Base-by-base conservation (phyloP, 805 yeast species). In the Isabelozyma gotoi region DNA sequence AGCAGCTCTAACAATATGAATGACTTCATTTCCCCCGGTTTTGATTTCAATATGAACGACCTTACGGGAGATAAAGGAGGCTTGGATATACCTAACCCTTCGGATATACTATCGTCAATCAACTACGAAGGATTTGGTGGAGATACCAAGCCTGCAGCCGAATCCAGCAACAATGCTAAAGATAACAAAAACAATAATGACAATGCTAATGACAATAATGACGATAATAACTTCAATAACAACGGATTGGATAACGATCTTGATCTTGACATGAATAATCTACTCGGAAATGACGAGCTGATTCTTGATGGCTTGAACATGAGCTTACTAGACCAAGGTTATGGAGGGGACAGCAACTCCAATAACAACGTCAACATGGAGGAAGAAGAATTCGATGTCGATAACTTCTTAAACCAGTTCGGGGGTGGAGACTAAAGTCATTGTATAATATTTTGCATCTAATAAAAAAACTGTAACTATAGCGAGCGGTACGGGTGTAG, bases 361-460 rank as follows among this genome's bases (percentile, higher is more conserved):
- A 52, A 50, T 17, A 59, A 53, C 11, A 53, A 44, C 11, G 55
- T 51, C 14, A 46, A 48, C 12, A 50, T 48, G n/a, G 51, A 46
- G 16, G 72, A 67, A 27, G 76, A 69, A 43, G 76, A 70, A 41
- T 71, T 71, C 51, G 76, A 71, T 46, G 77, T 71, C 31, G 77
- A 71, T 40, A 68, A 61, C 49, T 71, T 71, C 45, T 61, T 71
- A 45, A 68, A 68, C 48, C 76, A 71, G 48, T 70, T 70, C 51
- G 75, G 75, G 6, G 64, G 60, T 32, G 59, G 58, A 35, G 67
- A 63, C 32, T 63, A 46, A 40, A 15, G 19, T 38, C 17, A 20
- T 12, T 35, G 17, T 17, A 33, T 17, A n/a, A n/a, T n/a, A 16
- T 15, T 15, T 17, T 14, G 18, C 18, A 33, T 17, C 6, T 6